Evolutionary conservation across 495 filamentous ascomycete species (phyloP).

Genomic region (Geoglossum glabrum): DNA sequence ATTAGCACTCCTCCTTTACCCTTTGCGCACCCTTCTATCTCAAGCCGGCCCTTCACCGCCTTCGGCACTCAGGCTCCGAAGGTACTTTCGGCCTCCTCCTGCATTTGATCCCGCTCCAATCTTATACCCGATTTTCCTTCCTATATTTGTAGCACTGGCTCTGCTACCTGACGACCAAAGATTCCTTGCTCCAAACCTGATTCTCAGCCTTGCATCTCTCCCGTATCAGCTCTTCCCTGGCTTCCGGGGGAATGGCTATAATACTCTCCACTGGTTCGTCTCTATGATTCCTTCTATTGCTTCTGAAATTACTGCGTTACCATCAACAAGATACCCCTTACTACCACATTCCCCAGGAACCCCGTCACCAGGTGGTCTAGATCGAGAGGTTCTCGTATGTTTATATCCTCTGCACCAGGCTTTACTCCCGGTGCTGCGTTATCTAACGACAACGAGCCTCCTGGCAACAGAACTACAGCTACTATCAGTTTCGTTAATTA

Average conservation of each 20-base stretch:
- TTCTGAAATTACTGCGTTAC: constrained; percentile 2
- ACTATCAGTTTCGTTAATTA: constrained; percentile 62
- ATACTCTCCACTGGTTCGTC: constrained; percentile 51
- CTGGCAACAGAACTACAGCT: constrained; percentile 73
- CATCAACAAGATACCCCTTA: background rate
- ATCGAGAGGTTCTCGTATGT: constrained; percentile 41
- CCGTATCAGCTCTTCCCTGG: constrained; percentile 52
- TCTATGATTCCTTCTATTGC: constrained; percentile 13
- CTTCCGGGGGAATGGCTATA: constrained; percentile 29
- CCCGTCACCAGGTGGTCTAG: constrained; percentile 13
- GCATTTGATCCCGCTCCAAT: constrained; percentile 82
- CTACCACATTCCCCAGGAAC: background rate
- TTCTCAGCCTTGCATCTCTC: constrained; percentile 59
- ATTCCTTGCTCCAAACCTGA: constrained; percentile 53
- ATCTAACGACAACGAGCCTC: constrained; percentile 72
- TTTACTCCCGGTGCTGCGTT: constrained; percentile 49
- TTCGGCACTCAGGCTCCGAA: constrained; percentile 15
- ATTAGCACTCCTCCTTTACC: constrained; percentile 22
- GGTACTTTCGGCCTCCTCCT: constrained; percentile 35
- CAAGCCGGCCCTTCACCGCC: background rate
- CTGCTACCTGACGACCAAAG: constrained; percentile 35
- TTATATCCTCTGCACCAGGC: constrained; percentile 77
- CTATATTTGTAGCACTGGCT: constrained; percentile 58
- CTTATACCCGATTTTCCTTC: constrained; percentile 62
- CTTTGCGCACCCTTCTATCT: constrained; percentile 21